Conservation (phyloP, 2,329 filamentous ascomycete genomes). For the Aureobasidium musti region DNA sequence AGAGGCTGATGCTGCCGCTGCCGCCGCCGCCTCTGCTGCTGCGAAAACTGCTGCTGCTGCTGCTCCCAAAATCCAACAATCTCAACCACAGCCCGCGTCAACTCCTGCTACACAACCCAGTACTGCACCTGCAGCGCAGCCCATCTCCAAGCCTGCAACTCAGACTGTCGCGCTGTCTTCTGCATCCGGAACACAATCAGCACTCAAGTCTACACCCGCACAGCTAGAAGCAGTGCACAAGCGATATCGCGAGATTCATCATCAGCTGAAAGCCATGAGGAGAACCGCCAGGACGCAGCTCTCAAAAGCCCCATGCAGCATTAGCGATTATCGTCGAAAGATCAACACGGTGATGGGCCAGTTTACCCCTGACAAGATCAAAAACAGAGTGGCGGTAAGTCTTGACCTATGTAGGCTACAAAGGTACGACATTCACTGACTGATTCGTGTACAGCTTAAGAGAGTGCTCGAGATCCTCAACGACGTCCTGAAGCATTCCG, state of each 20-base stretch:
- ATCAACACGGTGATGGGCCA: conserved; percentile 74
- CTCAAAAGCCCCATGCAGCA: conserved; percentile 54
- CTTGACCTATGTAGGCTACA: neutral
- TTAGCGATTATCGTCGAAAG: conserved; percentile 70
- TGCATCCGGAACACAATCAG: neutral
- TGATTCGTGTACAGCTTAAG: conserved; percentile 42
- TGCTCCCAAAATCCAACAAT: neutral
- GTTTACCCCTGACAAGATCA: conserved; percentile 64
- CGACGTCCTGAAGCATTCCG: conserved; percentile 37
- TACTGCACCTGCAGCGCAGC: neutral
- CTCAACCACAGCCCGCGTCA: conserved; percentile 1
- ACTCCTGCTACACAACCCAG: neutral
- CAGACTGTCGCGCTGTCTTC: neutral
- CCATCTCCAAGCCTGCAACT: neutral
- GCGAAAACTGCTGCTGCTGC: conserved; percentile 19
- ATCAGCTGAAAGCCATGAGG: conserved; percentile 64
- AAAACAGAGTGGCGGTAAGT: conserved; percentile 61
- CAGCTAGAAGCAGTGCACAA: conserved; percentile 49
- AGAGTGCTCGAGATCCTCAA: conserved; percentile 58
- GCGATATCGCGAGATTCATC: conserved; percentile 62
- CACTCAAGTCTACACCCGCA: conserved; percentile 12
- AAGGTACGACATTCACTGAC: neutral
- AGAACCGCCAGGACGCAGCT: conserved; percentile 56
- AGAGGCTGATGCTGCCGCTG: conserved; percentile 34
- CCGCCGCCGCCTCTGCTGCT: conserved; percentile 39